Evolutionary conservation across 2,329 filamentous ascomycete species (phyloP).

Genomic region (Aspergillus costaricaensis): DNA sequence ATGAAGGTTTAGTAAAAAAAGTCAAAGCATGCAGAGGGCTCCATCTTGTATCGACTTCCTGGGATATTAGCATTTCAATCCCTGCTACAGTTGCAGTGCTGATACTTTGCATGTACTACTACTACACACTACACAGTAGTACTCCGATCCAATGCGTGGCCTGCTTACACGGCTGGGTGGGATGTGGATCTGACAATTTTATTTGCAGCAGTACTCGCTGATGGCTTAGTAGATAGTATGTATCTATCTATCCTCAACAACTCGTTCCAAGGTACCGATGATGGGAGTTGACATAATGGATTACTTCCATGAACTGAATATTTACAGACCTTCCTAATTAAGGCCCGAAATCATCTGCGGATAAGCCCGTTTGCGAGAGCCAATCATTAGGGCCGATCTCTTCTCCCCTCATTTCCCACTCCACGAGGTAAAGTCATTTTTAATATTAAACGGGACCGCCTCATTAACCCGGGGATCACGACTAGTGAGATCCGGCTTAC

Average conservation of each 20-base stretch:
- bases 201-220: background rate
- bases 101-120: background rate
- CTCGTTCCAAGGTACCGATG: background rate
- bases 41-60: background rate
- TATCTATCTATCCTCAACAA: background rate
- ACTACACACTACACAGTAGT: too few relatives aligned
- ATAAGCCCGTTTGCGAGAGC: background rate
- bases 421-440: conserved; percentile 2
- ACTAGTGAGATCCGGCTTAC: background rate
- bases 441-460: conserved; percentile 2
- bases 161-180: background rate
- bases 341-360: background rate
- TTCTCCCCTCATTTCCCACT: conserved; percentile 8
- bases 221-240: background rate
- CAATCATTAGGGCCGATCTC: conserved; percentile 1
- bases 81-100: conserved; percentile 16
- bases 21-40: background rate
- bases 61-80: conserved; percentile 9
- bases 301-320: too few relatives aligned
- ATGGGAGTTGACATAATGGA: background rate
- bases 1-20: background rate
- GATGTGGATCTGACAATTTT: background rate
- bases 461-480: background rate
- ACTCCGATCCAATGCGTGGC: background rate
- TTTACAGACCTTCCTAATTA: background rate